Evolutionary conservation across 2,329 filamentous ascomycete species (phyloP).

Genomic region (Hypoxylon sp.): DNA sequence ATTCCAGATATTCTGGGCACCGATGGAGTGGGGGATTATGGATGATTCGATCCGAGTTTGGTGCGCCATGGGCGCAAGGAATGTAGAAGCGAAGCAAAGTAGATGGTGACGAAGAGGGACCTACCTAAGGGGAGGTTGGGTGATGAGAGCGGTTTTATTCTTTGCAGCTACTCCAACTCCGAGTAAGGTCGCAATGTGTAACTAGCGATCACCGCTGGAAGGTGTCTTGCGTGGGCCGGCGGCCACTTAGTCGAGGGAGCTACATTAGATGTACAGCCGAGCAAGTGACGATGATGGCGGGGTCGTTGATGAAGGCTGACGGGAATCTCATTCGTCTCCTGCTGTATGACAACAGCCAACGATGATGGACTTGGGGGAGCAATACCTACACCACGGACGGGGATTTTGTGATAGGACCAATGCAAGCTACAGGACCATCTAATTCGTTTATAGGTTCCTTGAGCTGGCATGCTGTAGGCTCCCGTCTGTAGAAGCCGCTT

Average conservation of each 20-base stretch:
- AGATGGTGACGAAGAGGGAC: conserved; percentile 26
- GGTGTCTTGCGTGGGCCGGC: conserved; percentile 40
- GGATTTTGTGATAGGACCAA: conserved; percentile 42
- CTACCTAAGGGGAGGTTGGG: conserved; percentile 32
- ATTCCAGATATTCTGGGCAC: conserved; percentile 33
- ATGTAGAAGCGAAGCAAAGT: conserved; percentile 30
- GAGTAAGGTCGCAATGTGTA: conserved; percentile 41
- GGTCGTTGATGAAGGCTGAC: conserved; percentile 34
- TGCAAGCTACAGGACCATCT: conserved; percentile 25
- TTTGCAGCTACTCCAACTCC: conserved; percentile 30
- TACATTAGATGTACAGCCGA: conserved; percentile 38
- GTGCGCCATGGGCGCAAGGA: conserved; percentile 40
- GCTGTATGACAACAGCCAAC: conserved; percentile 38
- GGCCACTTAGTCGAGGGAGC: conserved; percentile 34
- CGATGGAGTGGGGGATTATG: conserved; percentile 24
- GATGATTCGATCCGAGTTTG: conserved; percentile 26
- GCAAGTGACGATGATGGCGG: conserved; percentile 40
- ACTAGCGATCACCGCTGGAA: conserved; percentile 41
- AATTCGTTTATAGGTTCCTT: conserved; percentile 29
- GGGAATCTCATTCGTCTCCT: conserved; percentile 37
- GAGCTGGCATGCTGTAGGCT: conserved; percentile 36
- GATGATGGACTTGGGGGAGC: conserved; percentile 38
- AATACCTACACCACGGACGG: conserved; percentile 37
- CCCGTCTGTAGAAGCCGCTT: conserved; percentile 34
- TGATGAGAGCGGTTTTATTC: conserved; percentile 42